A percentile compares a stretch with the other conserved stretches of the same genome.
Evolutionary conservation across 2,329 filamentous ascomycete species (phyloP).

Genomic region (Hymenoscyphus linearis): DNA sequence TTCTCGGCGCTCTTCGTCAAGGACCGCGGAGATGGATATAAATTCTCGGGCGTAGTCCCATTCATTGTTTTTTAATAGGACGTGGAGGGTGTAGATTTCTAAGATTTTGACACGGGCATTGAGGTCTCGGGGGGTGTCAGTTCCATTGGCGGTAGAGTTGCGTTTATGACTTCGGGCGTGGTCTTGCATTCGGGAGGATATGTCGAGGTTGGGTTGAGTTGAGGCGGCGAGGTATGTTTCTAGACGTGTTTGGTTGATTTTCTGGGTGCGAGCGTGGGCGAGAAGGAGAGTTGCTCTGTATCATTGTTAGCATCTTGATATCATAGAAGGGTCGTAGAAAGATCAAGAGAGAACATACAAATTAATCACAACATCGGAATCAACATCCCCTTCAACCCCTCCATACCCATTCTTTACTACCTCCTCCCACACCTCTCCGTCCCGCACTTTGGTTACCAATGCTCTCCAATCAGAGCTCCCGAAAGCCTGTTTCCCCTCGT

Average conservation of each 20-base stretch:
- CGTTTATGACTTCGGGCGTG: conserved; percentile 52
- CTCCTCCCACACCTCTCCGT: conserved; percentile 92
- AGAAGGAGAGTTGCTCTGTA: conserved; percentile 79
- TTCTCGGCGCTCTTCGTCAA: conserved; percentile 89
- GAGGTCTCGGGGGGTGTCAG: conserved; percentile 78
- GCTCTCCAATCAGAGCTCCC: conserved; percentile 80
- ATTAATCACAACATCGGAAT: conserved; percentile 90
- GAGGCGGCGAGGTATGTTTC: conserved; percentile 84
- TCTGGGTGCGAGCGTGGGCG: conserved; percentile 81
- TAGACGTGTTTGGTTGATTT: conserved; percentile 77
- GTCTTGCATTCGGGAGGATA: conserved; percentile 53
- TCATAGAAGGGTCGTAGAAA: conserved; percentile 10
- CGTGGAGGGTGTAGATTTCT: conserved; percentile 91
- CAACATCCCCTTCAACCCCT: conserved; percentile 82
- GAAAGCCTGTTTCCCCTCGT: conserved; percentile 86
- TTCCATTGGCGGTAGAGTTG: conserved; percentile 59
- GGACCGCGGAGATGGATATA: conserved; percentile 75
- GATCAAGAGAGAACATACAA: conserved; percentile 48
- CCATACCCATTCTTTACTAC: conserved; percentile 83
- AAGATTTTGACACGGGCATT: conserved; percentile 84
- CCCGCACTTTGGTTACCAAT: conserved; percentile 76
- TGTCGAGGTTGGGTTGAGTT: conserved; percentile 66
- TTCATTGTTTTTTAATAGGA: conserved; percentile 87
- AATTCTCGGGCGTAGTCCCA: conserved; percentile 96
- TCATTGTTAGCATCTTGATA: conserved; percentile 21